These are phyloP conservation scores for Ascochyta koolunga DNA, from an alignment of 2,329 filamentous ascomycete genomes.

Conservation along the genomic window DNA sequence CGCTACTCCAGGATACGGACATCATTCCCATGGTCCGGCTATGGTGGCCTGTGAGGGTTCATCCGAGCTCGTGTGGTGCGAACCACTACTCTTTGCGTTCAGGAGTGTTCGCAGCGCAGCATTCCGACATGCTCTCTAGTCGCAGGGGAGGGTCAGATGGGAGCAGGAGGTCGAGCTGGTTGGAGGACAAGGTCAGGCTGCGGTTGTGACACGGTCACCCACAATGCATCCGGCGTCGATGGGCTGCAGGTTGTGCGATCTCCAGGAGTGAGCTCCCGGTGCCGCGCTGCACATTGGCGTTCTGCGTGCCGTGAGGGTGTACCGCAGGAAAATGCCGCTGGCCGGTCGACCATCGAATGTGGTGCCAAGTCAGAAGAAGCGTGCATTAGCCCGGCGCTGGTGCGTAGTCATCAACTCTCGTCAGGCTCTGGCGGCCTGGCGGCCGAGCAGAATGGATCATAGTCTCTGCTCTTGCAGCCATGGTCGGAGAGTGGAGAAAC, in stretches of 20 bases:
- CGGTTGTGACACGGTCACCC: constrained; percentile 1
- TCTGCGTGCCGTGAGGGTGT: constrained; percentile 23
- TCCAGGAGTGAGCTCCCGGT: constrained; percentile 22
- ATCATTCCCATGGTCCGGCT: neutral
- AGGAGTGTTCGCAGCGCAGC: neutral
- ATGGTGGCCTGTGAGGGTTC: neutral
- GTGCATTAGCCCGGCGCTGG: constrained; percentile 21
- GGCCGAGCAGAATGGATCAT: too few relatives aligned
- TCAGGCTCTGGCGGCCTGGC: constrained; percentile 13
- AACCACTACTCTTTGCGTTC: neutral
- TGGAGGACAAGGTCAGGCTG: too few relatives aligned
- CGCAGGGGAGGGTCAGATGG: neutral
- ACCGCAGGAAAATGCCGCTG: constrained; percentile 20
- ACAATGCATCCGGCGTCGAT: constrained; percentile 8
- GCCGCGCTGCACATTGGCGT: constrained; percentile 29
- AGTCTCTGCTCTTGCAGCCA: too few relatives aligned
- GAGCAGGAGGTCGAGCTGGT: too few relatives aligned
- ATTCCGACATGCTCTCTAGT: constrained; percentile 24
- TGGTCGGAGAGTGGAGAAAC: neutral
- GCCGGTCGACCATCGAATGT: constrained; percentile 5
- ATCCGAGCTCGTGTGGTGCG: neutral
- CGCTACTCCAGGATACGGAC: constrained; percentile 1
- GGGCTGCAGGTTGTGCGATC: constrained; percentile 23
- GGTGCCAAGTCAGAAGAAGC: constrained; percentile 5
- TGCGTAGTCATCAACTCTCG: constrained; percentile 11